These are phyloP conservation scores for Sphaerulina populicola DNA, from an alignment of 2,329 filamentous ascomycete genomes.

Conservation along the genomic window DNA sequence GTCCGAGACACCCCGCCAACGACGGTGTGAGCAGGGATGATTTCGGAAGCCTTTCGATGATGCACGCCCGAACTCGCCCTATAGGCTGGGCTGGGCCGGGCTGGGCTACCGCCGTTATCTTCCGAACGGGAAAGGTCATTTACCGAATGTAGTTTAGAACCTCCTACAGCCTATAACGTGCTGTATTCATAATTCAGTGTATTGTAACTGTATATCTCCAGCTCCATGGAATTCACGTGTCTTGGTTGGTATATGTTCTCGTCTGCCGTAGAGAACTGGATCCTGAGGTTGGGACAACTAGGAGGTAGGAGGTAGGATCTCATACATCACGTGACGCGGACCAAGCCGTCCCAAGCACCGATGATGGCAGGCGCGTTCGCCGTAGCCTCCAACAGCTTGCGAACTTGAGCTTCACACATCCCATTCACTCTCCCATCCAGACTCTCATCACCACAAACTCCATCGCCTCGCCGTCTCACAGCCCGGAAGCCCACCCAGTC, in stretches of 20 bases:
- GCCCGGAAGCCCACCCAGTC: no score
- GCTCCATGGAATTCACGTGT: neutral
- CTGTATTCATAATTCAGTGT: no score
- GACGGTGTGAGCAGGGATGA: neutral
- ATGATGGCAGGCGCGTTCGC: neutral
- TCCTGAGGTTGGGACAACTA: no score
- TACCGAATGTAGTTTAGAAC: no score
- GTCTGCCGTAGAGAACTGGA: no score
- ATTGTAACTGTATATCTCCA: no score
- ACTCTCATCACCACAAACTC: neutral
- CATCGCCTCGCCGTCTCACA: neutral
- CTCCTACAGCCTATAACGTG: no score
- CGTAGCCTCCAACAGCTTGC: neutral
- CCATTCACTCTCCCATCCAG: neutral
- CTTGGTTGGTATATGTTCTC: neutral
- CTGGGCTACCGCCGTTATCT: no score
- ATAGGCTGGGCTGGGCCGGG: no score
- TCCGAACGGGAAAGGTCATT: constrained; percentile 4
- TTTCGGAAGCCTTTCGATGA: neutral
- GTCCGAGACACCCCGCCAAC: neutral
- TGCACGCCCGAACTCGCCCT: constrained; percentile 1
- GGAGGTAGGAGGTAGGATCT: no score
- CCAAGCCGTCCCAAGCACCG: neutral
- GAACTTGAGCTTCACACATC: neutral
- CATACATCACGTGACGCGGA: neutral